These are phyloP conservation scores for Sphenostylis stenocarpa DNA, from an alignment of 306 rosid genomes.

Conservation along the genomic window DNA sequence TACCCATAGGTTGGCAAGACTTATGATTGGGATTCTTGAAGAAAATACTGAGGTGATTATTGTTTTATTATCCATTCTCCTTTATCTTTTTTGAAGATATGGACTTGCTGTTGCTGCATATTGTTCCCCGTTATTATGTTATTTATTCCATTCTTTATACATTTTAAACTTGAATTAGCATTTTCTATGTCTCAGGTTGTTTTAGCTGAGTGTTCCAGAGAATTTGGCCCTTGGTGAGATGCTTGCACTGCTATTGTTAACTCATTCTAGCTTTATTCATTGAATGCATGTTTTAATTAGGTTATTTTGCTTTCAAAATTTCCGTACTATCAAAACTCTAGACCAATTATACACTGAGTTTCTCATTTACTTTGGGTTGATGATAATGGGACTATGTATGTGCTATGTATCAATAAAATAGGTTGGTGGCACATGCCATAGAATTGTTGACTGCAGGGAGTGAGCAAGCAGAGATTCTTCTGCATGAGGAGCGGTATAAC, in stretches of 20 bases:
- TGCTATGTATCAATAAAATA: conserved; percentile 46
- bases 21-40: conserved; percentile 76
- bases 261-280: background rate
- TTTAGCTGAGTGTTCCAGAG: conserved; percentile 87
- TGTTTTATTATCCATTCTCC: background rate
- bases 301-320: conserved; percentile 10
- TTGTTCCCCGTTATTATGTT: background rate
- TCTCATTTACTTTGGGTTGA: conserved; percentile 23
- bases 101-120: background rate
- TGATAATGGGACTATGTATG: conserved; percentile 23
- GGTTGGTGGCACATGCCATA: conserved; percentile 92
- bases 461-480: conserved; percentile 81
- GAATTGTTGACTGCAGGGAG: conserved; percentile 88
- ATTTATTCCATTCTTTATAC: conserved; percentile 11
- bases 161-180: conserved; percentile 25
- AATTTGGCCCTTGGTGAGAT: conserved; percentile 96
- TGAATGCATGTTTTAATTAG: background rate
- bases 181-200: conserved; percentile 73
- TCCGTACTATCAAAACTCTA: background rate
- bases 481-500: conserved; percentile 66
- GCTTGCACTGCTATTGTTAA: conserved; percentile 13
- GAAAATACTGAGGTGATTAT: conserved; percentile 84
- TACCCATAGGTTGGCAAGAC: conserved; percentile 63
- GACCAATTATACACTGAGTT: background rate
- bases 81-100: background rate